Evolutionary conservation across 768 basidiomycete species (phyloP), one percentile per base, ranked within the genome.

Genomic region (Gyrodon lividus): DNA sequence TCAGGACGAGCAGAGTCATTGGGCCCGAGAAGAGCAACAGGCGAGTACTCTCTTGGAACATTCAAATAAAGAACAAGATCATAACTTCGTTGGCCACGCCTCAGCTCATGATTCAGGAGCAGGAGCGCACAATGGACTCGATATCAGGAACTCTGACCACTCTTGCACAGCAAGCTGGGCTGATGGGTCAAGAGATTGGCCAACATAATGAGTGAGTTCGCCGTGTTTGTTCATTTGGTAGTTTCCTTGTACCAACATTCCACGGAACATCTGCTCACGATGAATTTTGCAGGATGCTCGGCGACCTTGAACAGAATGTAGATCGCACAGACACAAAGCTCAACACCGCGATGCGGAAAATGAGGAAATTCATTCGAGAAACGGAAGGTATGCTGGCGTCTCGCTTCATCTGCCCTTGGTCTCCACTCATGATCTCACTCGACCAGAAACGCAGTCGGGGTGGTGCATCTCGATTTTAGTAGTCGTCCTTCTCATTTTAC

Each of bases 101-200:
- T 42, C 66, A 95, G 91, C 78, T 95, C 65, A 83, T 98, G 71
- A 82, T 98, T 22, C 79, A 78, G 43, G 81, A 90, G 61, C 97
- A 99, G 74, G 97, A 99, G 64, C 78, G 83, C 24, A 88, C 94
- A 0, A 87, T 99, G 60, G 84, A 87, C 49, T 81, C 87, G 0
- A 95, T 99, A 64, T 81, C 87, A 0, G 92, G 93, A 0, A 94
- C 95, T 2, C 69, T 99, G 47, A 83, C 66, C 50, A 94, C 88
- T 0, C 74, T 99, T 6, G 86, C 87, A 0, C 86, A 90, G 56
- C 97, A 98, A 70, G 97, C 97, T 0, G 89, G 87, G 10, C 74
- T 98, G 28, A 99, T 99, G 84, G 96, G 96, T 0, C 84, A 83
- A 51, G 97, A 99, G 65, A 90, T 98, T 44, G 74, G 67, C 8